These are phyloP conservation scores for Lepidium africanum DNA, from an alignment of 345 rosid genomes.

Conservation along the genomic window DNA sequence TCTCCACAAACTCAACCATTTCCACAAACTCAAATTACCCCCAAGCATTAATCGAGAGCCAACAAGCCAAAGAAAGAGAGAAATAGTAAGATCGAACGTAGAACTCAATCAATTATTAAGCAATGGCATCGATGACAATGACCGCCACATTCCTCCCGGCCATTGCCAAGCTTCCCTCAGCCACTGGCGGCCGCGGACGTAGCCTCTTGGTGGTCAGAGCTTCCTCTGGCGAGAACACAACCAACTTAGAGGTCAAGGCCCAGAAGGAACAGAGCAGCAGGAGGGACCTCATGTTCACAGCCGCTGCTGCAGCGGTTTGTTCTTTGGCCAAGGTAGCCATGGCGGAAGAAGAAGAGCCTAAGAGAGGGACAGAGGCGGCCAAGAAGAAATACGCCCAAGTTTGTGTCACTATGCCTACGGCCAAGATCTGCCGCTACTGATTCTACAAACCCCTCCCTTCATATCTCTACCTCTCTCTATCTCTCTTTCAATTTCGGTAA, in stretches of 20 bases:
- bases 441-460: background rate
- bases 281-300: conserved; percentile 61
- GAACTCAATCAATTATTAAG: background rate
- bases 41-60: background rate
- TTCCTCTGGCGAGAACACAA: conserved; percentile 13
- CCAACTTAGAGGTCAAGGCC: conserved; percentile 27
- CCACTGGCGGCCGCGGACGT: conserved; percentile 19
- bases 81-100: background rate
- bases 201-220: conserved; percentile 17
- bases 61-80: background rate
- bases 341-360: conserved; percentile 58
- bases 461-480: background rate
- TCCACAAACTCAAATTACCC: conserved; percentile 12
- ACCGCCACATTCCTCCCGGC: conserved; percentile 37
- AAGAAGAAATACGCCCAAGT: conserved; percentile 61
- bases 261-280: conserved; percentile 29
- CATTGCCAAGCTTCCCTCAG: conserved; percentile 13
- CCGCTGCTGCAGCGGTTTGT: conserved; percentile 40
- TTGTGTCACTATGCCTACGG: conserved; percentile 72
- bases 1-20: background rate
- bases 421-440: conserved; percentile 55
- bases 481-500: conserved; percentile 16
- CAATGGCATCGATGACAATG: conserved; percentile 52
- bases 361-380: conserved; percentile 48
- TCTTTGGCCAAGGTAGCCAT: conserved; percentile 44